Evolutionary conservation across 2,329 filamentous ascomycete species (phyloP), one percentile per base, ranked within the genome.

Genomic region (Parastagonospora nodorum): DNA sequence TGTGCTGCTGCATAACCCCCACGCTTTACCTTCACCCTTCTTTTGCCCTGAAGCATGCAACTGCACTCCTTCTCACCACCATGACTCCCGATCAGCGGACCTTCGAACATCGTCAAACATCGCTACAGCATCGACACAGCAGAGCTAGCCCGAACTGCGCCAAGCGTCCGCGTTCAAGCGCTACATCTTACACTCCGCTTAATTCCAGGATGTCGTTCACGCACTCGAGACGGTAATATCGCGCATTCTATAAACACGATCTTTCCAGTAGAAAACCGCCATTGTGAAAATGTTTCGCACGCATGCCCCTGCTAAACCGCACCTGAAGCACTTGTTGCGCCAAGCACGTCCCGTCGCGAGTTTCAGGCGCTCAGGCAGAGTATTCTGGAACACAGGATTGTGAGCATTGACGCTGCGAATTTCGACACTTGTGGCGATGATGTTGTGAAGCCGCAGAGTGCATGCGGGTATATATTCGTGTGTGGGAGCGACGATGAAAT

Each of bases 321-420:
- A 52, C 28, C 14, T 60, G 56, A 55, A 42, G 60, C 60, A 51
- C 42, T 53, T 28, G 36, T 39, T 45, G 61, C 59, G 41, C 50
- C 45, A 49, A 29, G 37, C 38, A 24, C 37, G 40, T 48, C 47
- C 60, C 60, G 31, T 41, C 30, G 19, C 4, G 45, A 32, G 64
- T 67, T 64, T 66, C 64, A 65, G 57, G 44, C 48, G 45, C 45
- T 57, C 51, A 58, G 58, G 54, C 58, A 45, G 24, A 31, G 51
- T 50, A 44, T 29, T 37, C n/a, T 14, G 6, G 24, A 29, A 9
- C 39, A 41, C 27, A 8, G 11, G 7, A 5, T n/a, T 16, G 15
- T 30, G 27, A 11, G n/a, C 5, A 29, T 9, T 9, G 12, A 24
- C 19, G 19, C 19, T 24, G 28, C 24, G 30, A 49, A n/a, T 12